Evolutionary conservation across 2,329 filamentous ascomycete species (phyloP), one percentile per base, ranked within the genome.

Genomic region (Gremmenia infestans): DNA sequence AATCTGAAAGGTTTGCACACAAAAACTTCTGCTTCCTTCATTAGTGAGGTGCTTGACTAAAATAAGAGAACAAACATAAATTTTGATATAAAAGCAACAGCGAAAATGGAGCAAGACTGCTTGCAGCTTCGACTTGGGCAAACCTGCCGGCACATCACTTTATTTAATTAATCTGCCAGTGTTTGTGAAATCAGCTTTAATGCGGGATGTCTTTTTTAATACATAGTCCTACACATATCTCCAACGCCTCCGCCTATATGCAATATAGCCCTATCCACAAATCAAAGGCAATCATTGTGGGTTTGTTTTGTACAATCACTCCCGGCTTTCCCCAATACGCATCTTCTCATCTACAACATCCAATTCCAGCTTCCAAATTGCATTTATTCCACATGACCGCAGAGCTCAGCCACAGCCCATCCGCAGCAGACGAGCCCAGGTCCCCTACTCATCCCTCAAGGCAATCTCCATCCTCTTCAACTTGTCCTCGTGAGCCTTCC

Each of bases 401-500:
- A 17, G n/a, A 23, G 12, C 43, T 28, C 52, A 28, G n/a, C 47
- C 37, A 52, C 17, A n/a, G 8, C 7, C 32, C 35, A 35, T 32
- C 39, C 56, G 28, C 28, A 32, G 28, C 28, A 32, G 28, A 32
- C 8, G 3, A 9, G 28, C 28, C 28, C 9, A 11, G 28, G 28
- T 32, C 28, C 28, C 28, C 28, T 64, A 69, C 19, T 61, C 66
- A 22, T 65, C 67, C 39, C 61, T 60, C 15, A 62, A 58, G 25
- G 66, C 65, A 47, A 66, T 54, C 39, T 70, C 62, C 60, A 74
- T 75, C 60, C 83, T 75, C 73, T 78, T 79, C 65, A 72, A 67
- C 61, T 79, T 73, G 45, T 86, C 83, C 64, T 81, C 78, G 55
- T 77, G 72, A 12, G 83, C 83, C 67, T 77, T 74, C 32, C 71